A percentile compares a stretch with the other conserved stretches of the same genome.
Evolutionary conservation across 495 filamentous ascomycete genomes (phyloP).

Genomic region (Chaetomium tenue): DNA sequence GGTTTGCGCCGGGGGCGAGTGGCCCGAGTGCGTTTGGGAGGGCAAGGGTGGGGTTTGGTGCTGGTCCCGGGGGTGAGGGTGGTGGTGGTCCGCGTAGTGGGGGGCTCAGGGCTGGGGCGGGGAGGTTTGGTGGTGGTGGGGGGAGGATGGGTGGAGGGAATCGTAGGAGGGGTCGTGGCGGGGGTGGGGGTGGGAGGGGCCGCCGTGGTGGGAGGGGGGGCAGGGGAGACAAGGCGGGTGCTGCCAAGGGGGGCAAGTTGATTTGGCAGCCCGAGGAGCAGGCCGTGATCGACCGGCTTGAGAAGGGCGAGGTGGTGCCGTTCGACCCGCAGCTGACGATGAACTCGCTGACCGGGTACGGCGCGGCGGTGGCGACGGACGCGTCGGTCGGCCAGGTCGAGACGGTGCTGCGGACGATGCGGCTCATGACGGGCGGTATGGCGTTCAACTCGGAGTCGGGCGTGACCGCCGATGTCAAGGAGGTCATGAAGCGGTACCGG

Average conservation of each 20-base stretch:
- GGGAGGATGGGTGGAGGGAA: not conserved
- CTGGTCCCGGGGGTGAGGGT: not conserved
- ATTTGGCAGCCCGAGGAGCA: constrained; percentile 25
- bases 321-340: constrained; percentile 29
- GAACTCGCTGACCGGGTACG: constrained; percentile 34
- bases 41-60: constrained; percentile 6
- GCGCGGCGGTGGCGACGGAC: constrained; percentile 35
- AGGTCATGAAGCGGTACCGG: constrained; percentile 18
- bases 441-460: constrained; percentile 31
- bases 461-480: constrained; percentile 28
- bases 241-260: constrained; percentile 14
- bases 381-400: constrained; percentile 29
- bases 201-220: not conserved
- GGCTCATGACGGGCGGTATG: constrained; percentile 33
- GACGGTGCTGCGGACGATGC: constrained; percentile 34
- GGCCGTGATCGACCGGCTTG: constrained; percentile 25
- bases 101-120: not conserved
- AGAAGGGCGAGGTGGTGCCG: constrained; percentile 32
- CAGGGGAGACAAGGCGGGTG: not conserved
- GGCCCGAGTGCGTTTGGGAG: not conserved
- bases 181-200: constrained; percentile 9
- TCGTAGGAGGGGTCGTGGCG: constrained; percentile 1
- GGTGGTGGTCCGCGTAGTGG: too few species aligned
- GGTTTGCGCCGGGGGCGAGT: not conserved
- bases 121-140: constrained; percentile 5